A percentile compares a stretch with the other conserved stretches of the same genome.
phyloP scores from a whole-genome alignment of 1,139 yeast species.

The Geotrichum armillariae region DNA sequence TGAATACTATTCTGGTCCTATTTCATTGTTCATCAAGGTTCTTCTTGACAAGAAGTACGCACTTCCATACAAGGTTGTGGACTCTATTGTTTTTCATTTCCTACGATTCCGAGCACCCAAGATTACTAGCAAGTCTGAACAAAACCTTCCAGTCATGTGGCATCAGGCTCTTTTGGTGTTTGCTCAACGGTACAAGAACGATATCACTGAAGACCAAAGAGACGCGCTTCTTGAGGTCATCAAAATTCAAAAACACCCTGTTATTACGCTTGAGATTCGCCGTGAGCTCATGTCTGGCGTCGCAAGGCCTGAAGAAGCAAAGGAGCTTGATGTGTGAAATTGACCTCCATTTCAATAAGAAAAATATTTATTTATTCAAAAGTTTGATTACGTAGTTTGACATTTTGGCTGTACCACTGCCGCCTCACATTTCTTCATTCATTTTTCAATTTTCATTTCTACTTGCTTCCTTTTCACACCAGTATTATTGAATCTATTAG shows the following conservation, averaged over 20 bases:
- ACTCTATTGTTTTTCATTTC: slow-evolving; percentile 92
- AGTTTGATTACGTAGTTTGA: neutral
- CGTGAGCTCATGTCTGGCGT: slow-evolving; percentile 84
- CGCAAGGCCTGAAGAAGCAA: slow-evolving; percentile 1
- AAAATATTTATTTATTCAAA: neutral
- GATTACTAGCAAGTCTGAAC: slow-evolving; percentile 38
- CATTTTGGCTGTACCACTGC: neutral
- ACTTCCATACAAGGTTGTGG: slow-evolving; percentile 92
- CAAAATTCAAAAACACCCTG: slow-evolving; percentile 84
- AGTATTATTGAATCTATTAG: neutral
- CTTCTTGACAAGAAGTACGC: slow-evolving; percentile 94
- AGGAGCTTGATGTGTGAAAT: too few relatives aligned
- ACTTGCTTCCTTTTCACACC: neutral
- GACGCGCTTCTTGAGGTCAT: slow-evolving; percentile 89
- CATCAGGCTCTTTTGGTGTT: slow-evolving; percentile 92
- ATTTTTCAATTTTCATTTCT: neutral
- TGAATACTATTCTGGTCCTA: slow-evolving; percentile 76
- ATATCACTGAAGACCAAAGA: slow-evolving; percentile 95
- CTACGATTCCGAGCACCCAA: slow-evolving; percentile 62
- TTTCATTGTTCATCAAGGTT: slow-evolving; percentile 85
- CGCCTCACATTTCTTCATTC: slow-evolving; percentile 1
- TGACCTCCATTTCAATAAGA: neutral
- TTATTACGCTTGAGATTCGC: slow-evolving; percentile 91
- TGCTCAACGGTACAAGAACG: slow-evolving; percentile 95
- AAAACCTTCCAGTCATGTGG: slow-evolving; percentile 93